phyloP scores from a whole-genome alignment of 305 asterid species.

The Rubia tinctorum region DNA sequence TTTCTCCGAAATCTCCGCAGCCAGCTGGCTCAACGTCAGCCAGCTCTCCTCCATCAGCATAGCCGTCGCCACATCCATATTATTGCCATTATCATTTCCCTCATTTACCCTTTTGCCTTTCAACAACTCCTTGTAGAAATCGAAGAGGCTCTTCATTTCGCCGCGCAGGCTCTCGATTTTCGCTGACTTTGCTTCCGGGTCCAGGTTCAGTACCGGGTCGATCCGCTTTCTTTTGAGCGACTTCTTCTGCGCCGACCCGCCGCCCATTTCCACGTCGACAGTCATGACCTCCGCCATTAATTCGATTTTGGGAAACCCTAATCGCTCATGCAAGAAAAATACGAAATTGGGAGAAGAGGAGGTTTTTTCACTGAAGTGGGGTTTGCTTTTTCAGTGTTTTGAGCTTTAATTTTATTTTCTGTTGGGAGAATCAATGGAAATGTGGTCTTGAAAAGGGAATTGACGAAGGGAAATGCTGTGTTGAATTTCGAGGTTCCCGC shows the following conservation, averaged over 20 bases:
- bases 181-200: conserved; percentile 18
- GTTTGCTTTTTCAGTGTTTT: not conserved
- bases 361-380: not conserved
- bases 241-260: conserved; percentile 13
- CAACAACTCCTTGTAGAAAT: conserved; percentile 14
- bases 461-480: not conserved
- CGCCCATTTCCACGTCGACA: conserved; percentile 10
- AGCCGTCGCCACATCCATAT: conserved; percentile 48
- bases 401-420: not conserved
- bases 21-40: conserved; percentile 71
- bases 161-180: conserved; percentile 10
- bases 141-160: conserved; percentile 18
- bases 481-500: not conserved
- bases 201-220: conserved; percentile 12
- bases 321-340: conserved; percentile 6
- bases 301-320: conserved; percentile 2
- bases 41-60: conserved; percentile 79
- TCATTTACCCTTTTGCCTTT: not conserved
- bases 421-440: not conserved
- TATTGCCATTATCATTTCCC: conserved; percentile 1
- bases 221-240: conserved; percentile 24
- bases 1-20: conserved; percentile 54
- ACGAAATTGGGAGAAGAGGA: not conserved
- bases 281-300: conserved; percentile 1
- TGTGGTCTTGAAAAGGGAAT: not conserved